Percentiles rank a stretch among this genome's conserved stretches.
Evolutionary conservation across 1,284 basidiomycete species (phyloP).

Genomic region (Neotropicomus parvogracilis): DNA sequence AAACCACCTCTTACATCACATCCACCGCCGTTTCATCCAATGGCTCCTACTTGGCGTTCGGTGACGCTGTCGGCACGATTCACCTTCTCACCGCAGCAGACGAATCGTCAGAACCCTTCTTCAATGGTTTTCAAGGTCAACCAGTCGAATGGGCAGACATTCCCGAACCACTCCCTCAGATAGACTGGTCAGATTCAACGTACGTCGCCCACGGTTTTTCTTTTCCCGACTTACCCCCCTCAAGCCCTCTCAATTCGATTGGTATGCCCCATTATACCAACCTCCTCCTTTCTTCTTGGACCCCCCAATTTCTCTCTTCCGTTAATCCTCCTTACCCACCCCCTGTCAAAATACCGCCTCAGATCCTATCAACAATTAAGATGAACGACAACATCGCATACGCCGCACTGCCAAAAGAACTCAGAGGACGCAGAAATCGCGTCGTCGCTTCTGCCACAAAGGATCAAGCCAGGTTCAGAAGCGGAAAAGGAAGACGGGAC

Average conservation of each 20-base stretch:
- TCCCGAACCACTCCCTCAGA: constrained; percentile 63
- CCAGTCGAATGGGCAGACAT: constrained; percentile 84
- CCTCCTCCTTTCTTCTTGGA: constrained; percentile 79
- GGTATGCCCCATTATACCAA: constrained; percentile 87
- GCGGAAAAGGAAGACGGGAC: constrained; percentile 59
- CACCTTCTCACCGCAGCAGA: constrained; percentile 79
- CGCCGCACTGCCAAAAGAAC: constrained; percentile 78
- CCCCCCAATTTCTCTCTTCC: constrained; percentile 48
- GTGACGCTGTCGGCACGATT: constrained; percentile 83
- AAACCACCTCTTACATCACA: constrained; percentile 72
- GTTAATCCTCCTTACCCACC: constrained; percentile 52
- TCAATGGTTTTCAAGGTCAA: constrained; percentile 86
- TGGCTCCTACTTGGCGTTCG: constrained; percentile 89
- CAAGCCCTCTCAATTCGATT: constrained; percentile 82
- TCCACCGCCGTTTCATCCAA: constrained; percentile 82
- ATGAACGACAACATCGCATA: constrained; percentile 88
- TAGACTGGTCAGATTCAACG: constrained; percentile 83
- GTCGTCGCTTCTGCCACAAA: constrained; percentile 53
- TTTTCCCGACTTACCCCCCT: neutral
- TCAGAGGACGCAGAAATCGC: constrained; percentile 76
- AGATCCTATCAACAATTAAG: constrained; percentile 77
- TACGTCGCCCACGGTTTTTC: constrained; percentile 36
- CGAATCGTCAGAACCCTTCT: constrained; percentile 60
- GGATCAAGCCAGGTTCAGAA: constrained; percentile 75
- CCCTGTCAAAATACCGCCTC: constrained; percentile 74